Evolutionary conservation across 1,284 basidiomycete genomes (phyloP).

Genomic region (Cutaneotrichosporon sp.): DNA sequence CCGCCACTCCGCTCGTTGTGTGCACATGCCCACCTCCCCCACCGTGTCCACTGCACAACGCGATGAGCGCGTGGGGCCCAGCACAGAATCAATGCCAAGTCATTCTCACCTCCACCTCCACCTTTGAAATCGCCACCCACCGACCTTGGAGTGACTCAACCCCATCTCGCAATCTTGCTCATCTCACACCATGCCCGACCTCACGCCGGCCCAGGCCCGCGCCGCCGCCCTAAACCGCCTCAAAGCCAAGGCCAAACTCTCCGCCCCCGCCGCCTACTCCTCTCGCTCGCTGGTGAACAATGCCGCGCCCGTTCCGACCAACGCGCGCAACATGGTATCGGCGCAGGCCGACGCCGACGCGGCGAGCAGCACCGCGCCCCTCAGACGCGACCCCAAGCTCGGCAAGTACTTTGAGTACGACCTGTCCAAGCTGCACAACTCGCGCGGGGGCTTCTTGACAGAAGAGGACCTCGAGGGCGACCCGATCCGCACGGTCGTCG

Average conservation of each 20-base stretch:
- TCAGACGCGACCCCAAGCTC: constrained; percentile 48
- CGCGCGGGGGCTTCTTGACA: constrained; percentile 80
- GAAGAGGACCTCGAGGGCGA: constrained; percentile 60
- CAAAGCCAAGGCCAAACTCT: constrained; percentile 48
- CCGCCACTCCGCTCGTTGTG: too few species aligned
- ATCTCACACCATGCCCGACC: constrained; percentile 17
- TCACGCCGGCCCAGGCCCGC: constrained; percentile 46
- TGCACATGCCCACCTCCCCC: background rate
- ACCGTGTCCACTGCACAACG: background rate
- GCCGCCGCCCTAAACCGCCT: constrained; percentile 52
- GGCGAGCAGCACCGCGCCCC: constrained; percentile 28
- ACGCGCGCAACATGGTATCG: constrained; percentile 46
- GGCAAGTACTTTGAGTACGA: constrained; percentile 92
- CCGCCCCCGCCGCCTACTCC: constrained; percentile 8
- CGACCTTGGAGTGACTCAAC: background rate
- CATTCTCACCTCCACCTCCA: background rate
- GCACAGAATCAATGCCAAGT: background rate
- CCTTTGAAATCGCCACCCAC: background rate
- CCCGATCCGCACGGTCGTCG: constrained; percentile 62
- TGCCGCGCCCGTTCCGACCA: constrained; percentile 31
- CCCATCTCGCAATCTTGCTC: too few species aligned
- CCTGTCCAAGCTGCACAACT: constrained; percentile 89
- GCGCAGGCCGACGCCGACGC: constrained; percentile 30
- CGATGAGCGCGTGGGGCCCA: background rate
- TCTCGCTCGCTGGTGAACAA: constrained; percentile 36